phyloP scores from a whole-genome alignment of 768 basidiomycete species.

The Leccinum variicolor region DNA sequence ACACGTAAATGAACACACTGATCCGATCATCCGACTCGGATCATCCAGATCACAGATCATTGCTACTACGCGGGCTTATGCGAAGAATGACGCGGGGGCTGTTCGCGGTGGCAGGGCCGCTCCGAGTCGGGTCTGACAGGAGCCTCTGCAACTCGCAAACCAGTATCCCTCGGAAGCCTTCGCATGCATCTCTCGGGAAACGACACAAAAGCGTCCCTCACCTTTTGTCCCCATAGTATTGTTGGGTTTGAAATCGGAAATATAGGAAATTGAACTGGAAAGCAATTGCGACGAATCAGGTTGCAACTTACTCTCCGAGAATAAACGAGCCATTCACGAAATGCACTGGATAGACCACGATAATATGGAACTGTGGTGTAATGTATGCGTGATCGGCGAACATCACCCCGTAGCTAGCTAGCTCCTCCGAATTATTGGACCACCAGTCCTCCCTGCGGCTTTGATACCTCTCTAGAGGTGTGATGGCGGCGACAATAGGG shows the following conservation, averaged over 20 bases:
- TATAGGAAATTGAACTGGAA: slow-evolving; percentile 8
- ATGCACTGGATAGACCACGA: background rate
- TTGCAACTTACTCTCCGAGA: slow-evolving; percentile 9
- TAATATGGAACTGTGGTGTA: slow-evolving; percentile 11
- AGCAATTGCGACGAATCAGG: slow-evolving; percentile 11
- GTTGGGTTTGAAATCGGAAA: background rate
- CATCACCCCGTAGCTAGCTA: slow-evolving; percentile 8
- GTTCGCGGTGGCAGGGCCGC: background rate
- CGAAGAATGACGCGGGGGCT: background rate
- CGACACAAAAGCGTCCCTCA: background rate
- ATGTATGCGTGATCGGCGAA: slow-evolving; percentile 19
- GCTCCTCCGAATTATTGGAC: slow-evolving; percentile 8
- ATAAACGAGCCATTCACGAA: slow-evolving; percentile 9
- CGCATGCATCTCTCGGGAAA: background rate
- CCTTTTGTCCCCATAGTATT: background rate
- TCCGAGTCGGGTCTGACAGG: background rate
- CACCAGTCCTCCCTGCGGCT: slow-evolving; percentile 24
- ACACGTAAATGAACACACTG: background rate
- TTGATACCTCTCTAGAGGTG: slow-evolving; percentile 18
- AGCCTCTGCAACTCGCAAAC: background rate
- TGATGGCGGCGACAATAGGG: slow-evolving; percentile 16
- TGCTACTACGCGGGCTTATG: background rate
- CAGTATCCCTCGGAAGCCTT: background rate
- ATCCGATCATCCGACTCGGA: no score
- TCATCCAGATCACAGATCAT: no score